Evolutionary conservation across 805 yeast genomes (phyloP), one percentile per base, ranked within the genome.

Genomic region (Barnettozyma vustinii): DNA sequence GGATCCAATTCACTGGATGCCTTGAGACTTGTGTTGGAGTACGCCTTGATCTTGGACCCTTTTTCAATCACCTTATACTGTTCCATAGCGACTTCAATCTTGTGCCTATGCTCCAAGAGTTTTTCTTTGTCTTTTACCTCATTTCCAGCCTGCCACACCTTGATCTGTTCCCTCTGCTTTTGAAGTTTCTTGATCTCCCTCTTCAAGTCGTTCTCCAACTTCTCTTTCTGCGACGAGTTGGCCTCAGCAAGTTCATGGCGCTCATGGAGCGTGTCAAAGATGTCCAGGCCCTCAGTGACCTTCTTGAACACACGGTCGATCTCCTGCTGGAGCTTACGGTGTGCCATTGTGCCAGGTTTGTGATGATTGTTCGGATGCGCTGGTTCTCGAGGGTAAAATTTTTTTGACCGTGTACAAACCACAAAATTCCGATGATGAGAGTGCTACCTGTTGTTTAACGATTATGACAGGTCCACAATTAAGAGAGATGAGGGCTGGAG

Each of bases 121-220:
- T 83, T 76, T 57, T 84, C 87, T 62, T 88, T 94, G 59, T 92
- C 96, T 65, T 95, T 90, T 45, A 91, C 88, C 55, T 91, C 95
- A 59, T 81, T 85, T 55, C 90, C 87, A 19, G 91, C 81, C 64
- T 91, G 74, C 98, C 98, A 92, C 48, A 87, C 87, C 68, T 92
- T 92, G 59, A 92, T 87, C 72, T 90, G 98, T 66, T 92, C 98
- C 62, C 98, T 79, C 55, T 85, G 79, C 62, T 96, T 81, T 64
- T 92, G 99, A 48, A 92, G 75, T 67, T 90, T 92, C 68, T 94
- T 92, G 65, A 94, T 91, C 65, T 94, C 98, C 59, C 92, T 84
- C 69, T 94, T 91, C 64, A 92, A 75, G 64, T 92, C 98, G 48
- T 81, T 76, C 65, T 94, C 98, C 51, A 94, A 74, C 67, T 91